Evolutionary conservation across 352 stramenopile species (phyloP), one percentile per base, ranked within the genome.

Genomic region (Thraustotheca clavata): DNA sequence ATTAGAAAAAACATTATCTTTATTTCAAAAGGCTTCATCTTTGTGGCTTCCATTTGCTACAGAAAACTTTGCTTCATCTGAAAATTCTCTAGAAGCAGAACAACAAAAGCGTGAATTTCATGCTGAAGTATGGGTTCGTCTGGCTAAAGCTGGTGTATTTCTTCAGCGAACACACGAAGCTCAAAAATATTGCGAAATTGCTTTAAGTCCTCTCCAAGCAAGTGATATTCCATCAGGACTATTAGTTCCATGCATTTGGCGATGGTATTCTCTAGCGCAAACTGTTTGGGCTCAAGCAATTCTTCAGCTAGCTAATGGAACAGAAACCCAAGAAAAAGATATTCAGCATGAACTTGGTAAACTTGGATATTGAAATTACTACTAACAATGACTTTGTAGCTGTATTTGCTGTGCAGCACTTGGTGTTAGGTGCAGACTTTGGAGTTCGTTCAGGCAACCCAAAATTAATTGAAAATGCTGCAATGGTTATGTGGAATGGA

Each of bases 401-500:
- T 4, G 62, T 86, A 12, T 69, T 68, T 3, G 72, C 83, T 0
- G 52, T 95, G 1, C 49, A 54, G 4, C 85, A 88, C 39, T 68
- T 96, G 1, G 76, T 87, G 1, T 59, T 74, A 16, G 74, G 76
- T 11, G 71, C 71, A 0, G 69, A 77, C 32, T 88, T 80, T 46
- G 74, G 63, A 0, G 60, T 69, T 2, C 71, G 66, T 4, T 70
- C 74, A 0, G 69, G 61, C 5, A 60, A 72, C 0, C 31, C 59
- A 0, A 22, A 54, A 1, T 27, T 94, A 0, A 60, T 83, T 16
- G 40, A 72, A 33, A 82, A 81, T 60, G 76, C 80, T 0, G 77
- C 76, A 8, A 72, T 88, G 71, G 65, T 87, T 2, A 69, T 91
- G 0, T 97, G 88, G 89, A 96, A 96, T 47, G 74, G 76, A 3